Evolutionary conservation across 2,329 filamentous ascomycete species (phyloP), one percentile per base, ranked within the genome.

Genomic region (Diaporthe citri): DNA sequence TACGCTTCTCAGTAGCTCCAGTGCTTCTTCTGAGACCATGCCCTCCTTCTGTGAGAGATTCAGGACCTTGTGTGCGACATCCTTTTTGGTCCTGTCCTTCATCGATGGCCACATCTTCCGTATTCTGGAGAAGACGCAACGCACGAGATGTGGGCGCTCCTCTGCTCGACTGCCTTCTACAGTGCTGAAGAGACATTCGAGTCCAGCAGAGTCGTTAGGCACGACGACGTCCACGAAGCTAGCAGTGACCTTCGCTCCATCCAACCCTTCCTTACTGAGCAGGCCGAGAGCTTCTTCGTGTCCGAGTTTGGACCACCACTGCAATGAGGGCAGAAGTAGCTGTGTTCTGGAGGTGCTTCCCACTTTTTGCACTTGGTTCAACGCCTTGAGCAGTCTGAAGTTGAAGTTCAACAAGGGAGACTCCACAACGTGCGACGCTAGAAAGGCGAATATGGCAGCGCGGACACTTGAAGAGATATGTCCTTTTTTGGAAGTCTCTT

Each of bases 291-390:
- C 89, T 36, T 92, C 87, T 2, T 85, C 82, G 13, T 87, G 85
- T 15, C 85, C 83, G 31, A 94, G 82, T 12, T 85, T 83, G 36
- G 91, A 87, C 95, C 95, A 97, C 80, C 88, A 87, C 74, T 90
- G 88, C 43, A 98, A 86, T 4, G 93, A 84, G 1, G 95, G 94
- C n/a, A 96, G 85, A n/a, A 98, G 85, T 31, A 93, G 87, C 77
- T 93, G 92, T 2, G 92, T 94, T 74, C 95, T 92, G 15, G 93
- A 91, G 36, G 89, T 91, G 9, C 86, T 86, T n/a, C 91, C 92
- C 4, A 95, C 92, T 69, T 91, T 89, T 80, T 95, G 95, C 69
- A 96, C 87, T 72, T 91, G 89, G 79, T 94, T 94, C 43, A 98
- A 86, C 5, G 93, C 86, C 48, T 88, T 88, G n/a, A 98, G 86